Base-by-base conservation (phyloP, 2,329 filamentous ascomycete species). In the Alternaria sp. region DNA sequence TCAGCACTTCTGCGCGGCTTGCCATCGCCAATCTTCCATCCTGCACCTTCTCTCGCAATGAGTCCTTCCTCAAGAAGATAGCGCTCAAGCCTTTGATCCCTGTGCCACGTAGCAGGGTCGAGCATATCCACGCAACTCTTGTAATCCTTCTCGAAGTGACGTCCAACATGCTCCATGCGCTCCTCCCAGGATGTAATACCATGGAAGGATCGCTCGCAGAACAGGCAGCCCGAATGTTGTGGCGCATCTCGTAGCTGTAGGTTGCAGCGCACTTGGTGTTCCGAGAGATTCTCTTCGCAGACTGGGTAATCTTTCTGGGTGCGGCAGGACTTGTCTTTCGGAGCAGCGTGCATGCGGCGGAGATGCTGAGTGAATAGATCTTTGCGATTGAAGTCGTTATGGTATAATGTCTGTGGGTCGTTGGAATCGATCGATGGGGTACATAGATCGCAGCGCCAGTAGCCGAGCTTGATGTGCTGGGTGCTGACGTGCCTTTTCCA, bases 361-460 rank as follows among this genome's bases (percentile, higher is more conserved):
- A 95, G 85, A 75, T 97, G 95, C 74, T 97, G 93, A 0, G 91
- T 93, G 81, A 94, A 97, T 10, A 97, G 87, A 74, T 97, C 94
- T 77, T 96, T 97, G 73, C 94, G 91, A 80, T 96, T 96, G 83
- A 97, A 97, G 78, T 88, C 89, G 71, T 90, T 89, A 43, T 77
- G 70, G 57, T 76, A 74, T 62, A 67, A 46, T 49, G 64, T 69
- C 15, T 69, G 44, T 17, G 72, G 64, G 57, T 80, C 74, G 44
- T 71, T 66, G 12, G 76, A 69, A 40, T 79, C 77, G 17, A 75
- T 69, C n/a, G 68, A 75, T n/a, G 62, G 77, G 8, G 79, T 74
- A 64, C 88, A 90, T 30, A 91, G 83, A 68, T 89, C 86, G 81
- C 94, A 98, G 61, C 90, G 84, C 88, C 90, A 97, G 80, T 89